These are phyloP conservation scores for Talaromyces sp. DNA, from an alignment of 2,329 filamentous ascomycete species.

Conservation along the genomic window DNA sequence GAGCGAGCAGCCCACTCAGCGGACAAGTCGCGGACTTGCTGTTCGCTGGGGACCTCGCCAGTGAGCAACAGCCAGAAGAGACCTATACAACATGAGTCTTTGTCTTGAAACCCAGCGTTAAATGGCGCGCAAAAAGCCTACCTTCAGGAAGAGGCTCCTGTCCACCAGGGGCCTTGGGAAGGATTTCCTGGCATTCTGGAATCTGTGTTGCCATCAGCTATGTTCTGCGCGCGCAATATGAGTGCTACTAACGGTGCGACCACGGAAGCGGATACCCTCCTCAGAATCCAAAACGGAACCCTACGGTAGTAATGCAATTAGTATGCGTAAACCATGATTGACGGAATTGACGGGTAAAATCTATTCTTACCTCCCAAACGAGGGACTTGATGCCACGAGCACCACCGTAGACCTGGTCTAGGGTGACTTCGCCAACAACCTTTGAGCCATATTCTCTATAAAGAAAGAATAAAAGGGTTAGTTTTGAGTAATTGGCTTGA, in stretches of 20 bases:
- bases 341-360: background rate
- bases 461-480: slow-evolving; percentile 10
- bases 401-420: slow-evolving; percentile 99
- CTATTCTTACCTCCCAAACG: slow-evolving; percentile 75
- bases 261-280: slow-evolving; percentile 99
- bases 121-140: slow-evolving; percentile 31
- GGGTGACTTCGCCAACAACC: slow-evolving; percentile 94
- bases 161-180: slow-evolving; percentile 95
- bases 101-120: background rate
- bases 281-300: slow-evolving; percentile 95
- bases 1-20: slow-evolving; percentile 98
- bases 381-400: slow-evolving; percentile 98
- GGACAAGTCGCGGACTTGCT: slow-evolving; percentile 96
- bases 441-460: slow-evolving; percentile 94
- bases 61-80: slow-evolving; percentile 99
- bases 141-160: slow-evolving; percentile 95
- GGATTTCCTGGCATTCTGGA: slow-evolving; percentile 94
- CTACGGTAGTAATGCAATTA: slow-evolving; percentile 26
- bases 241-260: slow-evolving; percentile 65
- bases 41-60: slow-evolving; percentile 93
- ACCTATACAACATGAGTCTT: slow-evolving; percentile 46
- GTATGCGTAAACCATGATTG: background rate
- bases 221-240: background rate
- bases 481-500: background rate
- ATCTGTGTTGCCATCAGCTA: slow-evolving; percentile 52